Conservation (phyloP, 2,329 filamentous ascomycete species). For the Phyllosticta paracitricarpa region DNA sequence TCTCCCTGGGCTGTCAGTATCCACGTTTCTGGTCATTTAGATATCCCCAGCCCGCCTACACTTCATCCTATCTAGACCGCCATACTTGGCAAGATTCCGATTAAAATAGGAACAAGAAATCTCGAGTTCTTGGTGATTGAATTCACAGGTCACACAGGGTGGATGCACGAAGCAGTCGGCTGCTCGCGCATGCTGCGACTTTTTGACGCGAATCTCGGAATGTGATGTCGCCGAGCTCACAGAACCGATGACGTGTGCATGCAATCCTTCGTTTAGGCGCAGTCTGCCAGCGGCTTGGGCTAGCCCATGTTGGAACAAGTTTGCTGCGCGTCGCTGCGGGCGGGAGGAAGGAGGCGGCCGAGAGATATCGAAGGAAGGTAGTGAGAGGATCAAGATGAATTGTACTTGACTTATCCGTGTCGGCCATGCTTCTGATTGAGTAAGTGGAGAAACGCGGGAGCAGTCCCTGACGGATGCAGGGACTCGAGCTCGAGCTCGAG, state of each 20-base stretch:
- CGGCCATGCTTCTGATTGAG: background rate
- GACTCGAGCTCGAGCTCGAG: background rate
- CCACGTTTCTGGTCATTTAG: too few relatives aligned
- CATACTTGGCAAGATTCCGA: too few relatives aligned
- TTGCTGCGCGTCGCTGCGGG: background rate
- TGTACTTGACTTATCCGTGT: background rate
- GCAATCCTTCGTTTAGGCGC: background rate
- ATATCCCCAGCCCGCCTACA: too few relatives aligned
- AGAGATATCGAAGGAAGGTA: background rate
- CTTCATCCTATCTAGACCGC: too few relatives aligned
- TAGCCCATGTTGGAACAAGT: background rate
- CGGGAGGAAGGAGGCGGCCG: background rate
- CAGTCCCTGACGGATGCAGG: background rate
- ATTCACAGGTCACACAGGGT: too few relatives aligned
- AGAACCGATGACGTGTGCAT: background rate
- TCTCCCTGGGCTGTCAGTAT: too few relatives aligned
- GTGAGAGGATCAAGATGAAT: background rate
- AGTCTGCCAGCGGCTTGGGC: background rate
- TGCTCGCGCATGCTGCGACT: too few relatives aligned
- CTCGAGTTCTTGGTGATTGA: too few relatives aligned
- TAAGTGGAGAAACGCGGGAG: background rate
- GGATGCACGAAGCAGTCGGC: too few relatives aligned
- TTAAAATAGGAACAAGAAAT: too few relatives aligned
- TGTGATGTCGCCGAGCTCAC: background rate
- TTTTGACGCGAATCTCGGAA: background rate